A percentile compares a stretch with the other conserved stretches of the same genome.
Conservation (phyloP, 2,329 filamentous ascomycete species). For the Colletotrichum falcatum region DNA sequence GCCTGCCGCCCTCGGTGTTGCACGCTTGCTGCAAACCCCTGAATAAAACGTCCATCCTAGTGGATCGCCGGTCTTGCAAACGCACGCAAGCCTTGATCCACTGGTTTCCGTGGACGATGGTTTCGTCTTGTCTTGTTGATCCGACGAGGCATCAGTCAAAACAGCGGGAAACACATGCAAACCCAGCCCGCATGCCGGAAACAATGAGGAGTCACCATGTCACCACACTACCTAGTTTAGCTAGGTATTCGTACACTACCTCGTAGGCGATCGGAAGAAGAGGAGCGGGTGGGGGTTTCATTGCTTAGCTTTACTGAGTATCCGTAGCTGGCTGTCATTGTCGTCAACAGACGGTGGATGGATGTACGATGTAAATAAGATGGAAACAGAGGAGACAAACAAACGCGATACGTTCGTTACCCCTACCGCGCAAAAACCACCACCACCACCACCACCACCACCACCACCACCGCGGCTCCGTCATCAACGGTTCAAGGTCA, state of each 20-base stretch:
- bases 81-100: constrained; percentile 34
- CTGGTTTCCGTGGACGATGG: constrained; percentile 39
- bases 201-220: neutral
- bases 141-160: constrained; percentile 34
- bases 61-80: constrained; percentile 38
- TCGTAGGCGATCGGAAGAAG: constrained; percentile 5
- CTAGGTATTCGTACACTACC: no score
- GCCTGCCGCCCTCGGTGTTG: constrained; percentile 18
- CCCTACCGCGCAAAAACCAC: constrained; percentile 16
- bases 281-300: neutral
- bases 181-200: constrained; percentile 20
- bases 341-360: constrained; percentile 31
- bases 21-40: constrained; percentile 42
- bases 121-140: constrained; percentile 41
- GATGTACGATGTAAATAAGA: constrained; percentile 31
- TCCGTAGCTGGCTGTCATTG: constrained; percentile 14
- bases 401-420: constrained; percentile 6
- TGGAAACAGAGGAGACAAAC: constrained; percentile 6
- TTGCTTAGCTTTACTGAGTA: neutral
- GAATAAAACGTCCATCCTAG: constrained; percentile 32
- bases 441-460: constrained; percentile 3
- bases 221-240: neutral
- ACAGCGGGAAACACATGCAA: constrained; percentile 33
- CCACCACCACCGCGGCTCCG: constrained; percentile 12
- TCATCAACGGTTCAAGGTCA: constrained; percentile 39